Percentiles rank a stretch among this genome's conserved stretches.
These are phyloP conservation scores for Coleophoma eucalyptorum DNA, from an alignment of 2,329 filamentous ascomycete species.

Conservation along the genomic window DNA sequence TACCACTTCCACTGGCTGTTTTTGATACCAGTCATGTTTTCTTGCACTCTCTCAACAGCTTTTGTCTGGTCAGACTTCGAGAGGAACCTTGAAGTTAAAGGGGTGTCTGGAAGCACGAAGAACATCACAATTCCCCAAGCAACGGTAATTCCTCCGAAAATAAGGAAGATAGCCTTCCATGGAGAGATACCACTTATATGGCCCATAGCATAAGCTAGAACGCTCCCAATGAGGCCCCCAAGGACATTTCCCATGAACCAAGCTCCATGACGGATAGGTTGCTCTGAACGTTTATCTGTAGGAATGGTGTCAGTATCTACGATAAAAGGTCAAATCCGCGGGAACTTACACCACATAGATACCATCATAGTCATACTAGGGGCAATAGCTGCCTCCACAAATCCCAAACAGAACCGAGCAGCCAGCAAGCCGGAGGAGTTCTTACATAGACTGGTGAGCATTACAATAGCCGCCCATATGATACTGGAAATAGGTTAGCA, in stretches of 20 bases:
- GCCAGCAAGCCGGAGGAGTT: constrained; percentile 13
- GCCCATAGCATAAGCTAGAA: constrained; percentile 30
- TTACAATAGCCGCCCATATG: constrained; percentile 4
- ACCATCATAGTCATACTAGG: constrained; percentile 28
- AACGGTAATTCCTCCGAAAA: constrained; percentile 29
- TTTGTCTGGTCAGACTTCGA: constrained; percentile 24
- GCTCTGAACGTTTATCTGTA: constrained; percentile 26
- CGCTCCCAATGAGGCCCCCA: constrained; percentile 6
- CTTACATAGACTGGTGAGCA: constrained; percentile 5
- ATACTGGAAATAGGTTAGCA: not conserved
- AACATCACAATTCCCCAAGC: constrained; percentile 28
- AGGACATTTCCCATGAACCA: constrained; percentile 15
- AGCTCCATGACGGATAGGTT: constrained; percentile 23
- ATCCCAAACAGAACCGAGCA: constrained; percentile 19
- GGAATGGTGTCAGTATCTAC: too few species aligned
- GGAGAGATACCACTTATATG: constrained; percentile 13
- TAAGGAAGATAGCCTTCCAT: constrained; percentile 31
- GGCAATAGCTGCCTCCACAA: constrained; percentile 18
- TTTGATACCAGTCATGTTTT: constrained; percentile 31
- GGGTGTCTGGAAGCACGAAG: constrained; percentile 28
- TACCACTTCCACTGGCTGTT: constrained; percentile 27
- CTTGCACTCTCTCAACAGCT: constrained; percentile 26
- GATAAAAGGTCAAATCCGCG: too few species aligned
- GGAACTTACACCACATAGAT: constrained; percentile 29
- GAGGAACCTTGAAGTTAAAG: constrained; percentile 26